phyloP scores from a whole-genome alignment of 2,329 filamentous ascomycete species.

The Kalmusia sp. region DNA sequence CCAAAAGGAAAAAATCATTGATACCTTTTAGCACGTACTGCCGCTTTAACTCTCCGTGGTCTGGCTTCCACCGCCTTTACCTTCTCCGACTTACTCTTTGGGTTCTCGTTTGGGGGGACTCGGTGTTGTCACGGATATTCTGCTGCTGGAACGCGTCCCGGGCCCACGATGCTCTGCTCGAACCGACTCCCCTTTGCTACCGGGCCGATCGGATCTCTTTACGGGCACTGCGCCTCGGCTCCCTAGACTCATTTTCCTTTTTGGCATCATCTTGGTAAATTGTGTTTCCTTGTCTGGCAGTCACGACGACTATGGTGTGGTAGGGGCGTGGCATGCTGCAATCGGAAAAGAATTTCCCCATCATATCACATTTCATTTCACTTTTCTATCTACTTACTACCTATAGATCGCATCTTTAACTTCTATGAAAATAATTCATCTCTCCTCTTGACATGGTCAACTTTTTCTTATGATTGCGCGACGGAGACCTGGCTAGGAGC shows the following conservation, averaged over 20 bases:
- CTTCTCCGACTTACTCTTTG: slow-evolving; percentile 30
- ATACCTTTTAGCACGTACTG: slow-evolving; percentile 45
- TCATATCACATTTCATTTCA: slow-evolving; percentile 1
- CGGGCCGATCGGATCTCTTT: slow-evolving; percentile 16
- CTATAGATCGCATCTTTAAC: slow-evolving; percentile 19
- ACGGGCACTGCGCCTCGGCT: slow-evolving; percentile 18
- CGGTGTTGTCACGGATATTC: slow-evolving; percentile 40
- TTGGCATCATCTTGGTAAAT: slow-evolving; percentile 42
- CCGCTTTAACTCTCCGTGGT: slow-evolving; percentile 35
- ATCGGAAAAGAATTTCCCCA: slow-evolving; percentile 21
- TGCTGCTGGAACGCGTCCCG: slow-evolving; percentile 34
- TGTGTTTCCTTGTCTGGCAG: slow-evolving; percentile 30
- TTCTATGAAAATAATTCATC: slow-evolving; percentile 44
- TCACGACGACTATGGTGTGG: slow-evolving; percentile 24
- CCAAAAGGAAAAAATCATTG: slow-evolving; percentile 31
- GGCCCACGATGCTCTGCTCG: slow-evolving; percentile 20
- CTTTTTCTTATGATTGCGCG: too few relatives aligned
- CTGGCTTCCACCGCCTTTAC: slow-evolving; percentile 20
- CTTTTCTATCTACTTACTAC: slow-evolving; percentile 13
- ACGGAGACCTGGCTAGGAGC: too few relatives aligned
- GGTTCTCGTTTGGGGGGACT: slow-evolving; percentile 28
- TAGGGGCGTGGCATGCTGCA: slow-evolving; percentile 26
- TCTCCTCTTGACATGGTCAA: not conserved
- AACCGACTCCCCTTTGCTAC: slow-evolving; percentile 8
- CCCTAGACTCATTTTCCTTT: slow-evolving; percentile 19